These are phyloP conservation scores for Chrysophaeum taylorii DNA, from an alignment of 352 stramenopile genomes.

Conservation along the genomic window DNA sequence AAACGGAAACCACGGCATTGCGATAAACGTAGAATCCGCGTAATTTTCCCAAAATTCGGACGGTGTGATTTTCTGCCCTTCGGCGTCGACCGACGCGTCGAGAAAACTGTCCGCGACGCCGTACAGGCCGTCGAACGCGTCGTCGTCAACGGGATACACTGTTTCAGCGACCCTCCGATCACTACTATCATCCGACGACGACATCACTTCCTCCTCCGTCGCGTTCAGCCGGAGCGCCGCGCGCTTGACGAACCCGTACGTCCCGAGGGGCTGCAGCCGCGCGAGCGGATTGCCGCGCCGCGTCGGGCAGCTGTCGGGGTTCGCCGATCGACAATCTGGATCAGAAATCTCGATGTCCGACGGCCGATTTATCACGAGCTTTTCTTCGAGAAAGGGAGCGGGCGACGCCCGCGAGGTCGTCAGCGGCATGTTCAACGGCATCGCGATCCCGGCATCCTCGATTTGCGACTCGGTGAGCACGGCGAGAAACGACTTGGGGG, in stretches of 20 bases:
- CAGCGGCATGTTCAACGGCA: conserved; percentile 84
- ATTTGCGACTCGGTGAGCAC: conserved; percentile 66
- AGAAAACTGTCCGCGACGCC: too few relatives aligned
- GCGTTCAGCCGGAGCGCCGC: conserved; percentile 15
- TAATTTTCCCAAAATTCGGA: not conserved
- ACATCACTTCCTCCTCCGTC: not conserved
- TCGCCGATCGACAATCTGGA: conserved; percentile 31
- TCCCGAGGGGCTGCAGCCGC: conserved; percentile 29
- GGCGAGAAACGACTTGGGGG: conserved; percentile 49
- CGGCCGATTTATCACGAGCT: conserved; percentile 72
- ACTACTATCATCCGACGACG: not conserved
- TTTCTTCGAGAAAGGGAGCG: not conserved
- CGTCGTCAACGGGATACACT: conserved; percentile 24
- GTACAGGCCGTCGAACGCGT: conserved; percentile 50
- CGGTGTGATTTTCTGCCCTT: not conserved
- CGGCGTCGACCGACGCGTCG: conserved; percentile 39
- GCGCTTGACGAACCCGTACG: conserved; percentile 45
- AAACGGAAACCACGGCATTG: conserved; percentile 84
- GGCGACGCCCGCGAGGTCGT: conserved; percentile 1
- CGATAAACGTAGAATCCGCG: conserved; percentile 44
- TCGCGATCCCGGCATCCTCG: conserved; percentile 50
- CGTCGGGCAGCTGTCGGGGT: not conserved
- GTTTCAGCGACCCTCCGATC: conserved; percentile 45
- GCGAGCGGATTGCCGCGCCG: not conserved
- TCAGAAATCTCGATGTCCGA: conserved; percentile 81